Evolutionary conservation across 176 grass and related monocot genomes (phyloP).

Genomic region (Tuctoria greenei): DNA sequence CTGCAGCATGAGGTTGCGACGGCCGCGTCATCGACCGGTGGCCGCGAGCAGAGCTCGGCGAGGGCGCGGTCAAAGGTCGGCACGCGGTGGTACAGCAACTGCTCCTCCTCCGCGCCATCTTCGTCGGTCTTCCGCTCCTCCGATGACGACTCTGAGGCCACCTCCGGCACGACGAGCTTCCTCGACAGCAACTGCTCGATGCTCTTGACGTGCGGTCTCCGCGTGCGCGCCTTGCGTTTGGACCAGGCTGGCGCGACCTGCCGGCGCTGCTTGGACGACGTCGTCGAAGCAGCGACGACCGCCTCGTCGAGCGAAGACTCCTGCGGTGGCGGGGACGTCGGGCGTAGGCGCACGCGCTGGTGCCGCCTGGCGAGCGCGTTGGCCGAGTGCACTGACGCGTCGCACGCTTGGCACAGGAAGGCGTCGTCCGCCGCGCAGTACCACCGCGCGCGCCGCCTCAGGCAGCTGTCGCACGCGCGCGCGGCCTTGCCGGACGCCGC

Average conservation of each 20-base stretch:
- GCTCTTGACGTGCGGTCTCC: conserved; percentile 47
- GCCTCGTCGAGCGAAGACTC: too few species aligned
- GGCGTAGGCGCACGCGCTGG: conserved; percentile 59
- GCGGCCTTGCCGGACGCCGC: conserved; percentile 61
- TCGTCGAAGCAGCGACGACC: not conserved
- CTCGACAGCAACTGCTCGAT: conserved; percentile 41
- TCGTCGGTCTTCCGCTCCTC: conserved; percentile 56
- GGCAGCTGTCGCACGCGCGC: conserved; percentile 76
- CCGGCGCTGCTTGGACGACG: conserved; percentile 10
- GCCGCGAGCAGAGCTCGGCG: conserved; percentile 63
- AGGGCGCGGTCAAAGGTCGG: conserved; percentile 64
- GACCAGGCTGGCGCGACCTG: conserved; percentile 58
- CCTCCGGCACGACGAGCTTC: conserved; percentile 57
- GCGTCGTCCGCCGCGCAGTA: conserved; percentile 89
- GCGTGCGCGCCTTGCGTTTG: conserved; percentile 73
- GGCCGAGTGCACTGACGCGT: conserved; percentile 86
- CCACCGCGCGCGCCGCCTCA: conserved; percentile 79
- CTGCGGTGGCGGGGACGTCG: conserved; percentile 23
- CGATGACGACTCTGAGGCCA: conserved; percentile 22
- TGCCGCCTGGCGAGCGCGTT: conserved; percentile 81
- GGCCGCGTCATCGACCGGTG: conserved; percentile 32
- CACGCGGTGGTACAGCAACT: conserved; percentile 69
- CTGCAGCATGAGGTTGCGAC: conserved; percentile 18
- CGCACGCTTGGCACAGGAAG: conserved; percentile 86
- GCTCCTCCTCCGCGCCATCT: conserved; percentile 43